These are phyloP conservation scores for Teratosphaeria gauchensis DNA, from an alignment of 2,329 filamentous ascomycete genomes.

Conservation along the genomic window DNA sequence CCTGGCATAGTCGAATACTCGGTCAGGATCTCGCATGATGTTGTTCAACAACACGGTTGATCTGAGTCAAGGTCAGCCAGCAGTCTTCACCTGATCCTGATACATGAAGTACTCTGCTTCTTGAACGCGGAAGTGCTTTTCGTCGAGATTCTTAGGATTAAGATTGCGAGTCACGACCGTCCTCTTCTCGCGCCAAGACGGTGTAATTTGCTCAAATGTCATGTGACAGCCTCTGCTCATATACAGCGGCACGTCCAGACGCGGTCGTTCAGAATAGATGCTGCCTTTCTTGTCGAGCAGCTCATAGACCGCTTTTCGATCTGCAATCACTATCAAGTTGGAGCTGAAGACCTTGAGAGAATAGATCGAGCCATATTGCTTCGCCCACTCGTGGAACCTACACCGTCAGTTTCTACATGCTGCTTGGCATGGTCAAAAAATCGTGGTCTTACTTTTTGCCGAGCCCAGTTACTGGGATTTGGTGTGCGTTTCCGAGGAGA, in stretches of 20 bases:
- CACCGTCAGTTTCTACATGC: background rate
- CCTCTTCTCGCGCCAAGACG: no score
- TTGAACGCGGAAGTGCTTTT: no score
- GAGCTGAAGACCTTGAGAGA: constrained; percentile 31
- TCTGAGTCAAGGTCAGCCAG: no score
- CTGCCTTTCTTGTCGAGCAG: constrained; percentile 32
- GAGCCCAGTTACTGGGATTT: constrained; percentile 20
- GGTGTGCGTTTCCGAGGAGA: constrained; percentile 33
- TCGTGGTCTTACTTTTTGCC: background rate
- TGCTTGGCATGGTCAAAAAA: background rate
- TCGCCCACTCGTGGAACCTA: constrained; percentile 21
- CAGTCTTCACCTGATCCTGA: no score
- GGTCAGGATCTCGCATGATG: no score
- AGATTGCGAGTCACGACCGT: no score
- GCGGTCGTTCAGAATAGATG: constrained; percentile 36
- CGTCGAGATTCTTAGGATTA: no score
- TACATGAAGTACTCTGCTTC: no score
- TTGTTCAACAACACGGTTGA: no score
- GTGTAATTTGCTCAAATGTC: no score
- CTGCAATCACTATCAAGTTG: constrained; percentile 34
- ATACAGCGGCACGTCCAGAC: constrained; percentile 13
- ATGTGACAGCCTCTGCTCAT: no score
- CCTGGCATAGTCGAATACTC: no score
- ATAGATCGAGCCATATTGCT: constrained; percentile 22
- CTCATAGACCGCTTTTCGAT: constrained; percentile 20